Evolutionary conservation across 768 basidiomycete genomes (phyloP).

Genomic region (Leccinum imitatum): DNA sequence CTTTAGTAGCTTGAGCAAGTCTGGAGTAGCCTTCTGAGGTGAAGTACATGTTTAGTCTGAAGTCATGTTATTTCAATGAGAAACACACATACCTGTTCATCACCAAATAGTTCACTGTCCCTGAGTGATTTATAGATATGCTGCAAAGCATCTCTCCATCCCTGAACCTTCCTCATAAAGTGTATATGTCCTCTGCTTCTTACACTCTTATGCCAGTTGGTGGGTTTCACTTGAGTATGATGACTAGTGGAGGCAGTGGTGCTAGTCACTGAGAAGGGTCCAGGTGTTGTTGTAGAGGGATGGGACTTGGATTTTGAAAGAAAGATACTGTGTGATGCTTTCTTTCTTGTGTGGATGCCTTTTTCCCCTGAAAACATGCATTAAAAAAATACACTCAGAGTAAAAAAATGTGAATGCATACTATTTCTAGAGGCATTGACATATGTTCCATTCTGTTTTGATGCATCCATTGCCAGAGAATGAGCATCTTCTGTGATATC

Average conservation of each 20-base stretch:
- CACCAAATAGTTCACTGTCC: conserved; percentile 18
- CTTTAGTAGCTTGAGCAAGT: conserved; percentile 20
- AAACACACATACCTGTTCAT: conserved; percentile 14
- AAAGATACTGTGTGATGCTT: not conserved
- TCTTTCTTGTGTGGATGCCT: not conserved
- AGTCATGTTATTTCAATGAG: not conserved
- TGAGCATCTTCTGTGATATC: no score
- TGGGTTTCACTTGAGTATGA: not conserved
- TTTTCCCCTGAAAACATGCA: not conserved
- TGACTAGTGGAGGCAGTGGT: not conserved
- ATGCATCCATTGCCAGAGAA: not conserved
- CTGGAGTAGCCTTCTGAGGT: conserved; percentile 10
- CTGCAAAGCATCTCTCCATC: conserved; percentile 16
- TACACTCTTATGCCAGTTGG: not conserved
- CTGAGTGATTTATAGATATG: not conserved
- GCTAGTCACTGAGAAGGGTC: not conserved
- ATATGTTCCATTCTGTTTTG: not conserved
- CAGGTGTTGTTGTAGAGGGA: not conserved
- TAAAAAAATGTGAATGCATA: not conserved
- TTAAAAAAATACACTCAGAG: not conserved
- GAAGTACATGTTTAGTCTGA: not conserved
- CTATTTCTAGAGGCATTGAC: not conserved
- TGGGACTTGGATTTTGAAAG: not conserved
- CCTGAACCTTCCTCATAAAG: conserved; percentile 7
- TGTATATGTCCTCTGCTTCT: not conserved